Evolutionary conservation across 2,329 filamentous ascomycete genomes (phyloP).

Genomic region (Pseudonectria foliicola): DNA sequence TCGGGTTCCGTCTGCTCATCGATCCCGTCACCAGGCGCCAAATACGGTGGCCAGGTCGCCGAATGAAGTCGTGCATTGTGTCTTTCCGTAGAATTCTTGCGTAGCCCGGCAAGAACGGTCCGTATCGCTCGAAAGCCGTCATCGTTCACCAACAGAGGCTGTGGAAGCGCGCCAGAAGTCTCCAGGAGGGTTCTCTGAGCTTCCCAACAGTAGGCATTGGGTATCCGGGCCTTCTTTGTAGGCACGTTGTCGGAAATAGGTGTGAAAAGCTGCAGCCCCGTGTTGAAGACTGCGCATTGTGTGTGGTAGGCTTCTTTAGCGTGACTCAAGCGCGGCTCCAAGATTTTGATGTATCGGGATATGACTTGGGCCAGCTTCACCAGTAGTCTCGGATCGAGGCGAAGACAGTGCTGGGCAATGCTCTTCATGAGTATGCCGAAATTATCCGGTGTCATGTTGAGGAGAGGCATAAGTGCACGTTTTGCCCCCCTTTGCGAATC

Average conservation of each 20-base stretch:
- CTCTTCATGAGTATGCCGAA: conserved; percentile 19
- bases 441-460: conserved; percentile 13
- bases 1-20: conserved; percentile 46
- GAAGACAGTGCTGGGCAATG: conserved; percentile 24
- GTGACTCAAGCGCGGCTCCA: conserved; percentile 7
- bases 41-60: conserved; percentile 54
- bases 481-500: neutral
- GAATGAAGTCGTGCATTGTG: conserved; percentile 41
- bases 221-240: conserved; percentile 15
- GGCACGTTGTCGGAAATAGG: conserved; percentile 17
- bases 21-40: conserved; percentile 49
- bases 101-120: conserved; percentile 43
- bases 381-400: conserved; percentile 27
- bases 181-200: conserved; percentile 48
- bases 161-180: conserved; percentile 41
- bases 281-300: conserved; percentile 28
- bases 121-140: conserved; percentile 49
- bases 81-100: conserved; percentile 45
- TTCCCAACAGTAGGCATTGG: conserved; percentile 40
- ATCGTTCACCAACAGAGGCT: conserved; percentile 43
- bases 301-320: conserved; percentile 17
- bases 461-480: conserved; percentile 9
- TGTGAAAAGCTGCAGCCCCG: conserved; percentile 19
- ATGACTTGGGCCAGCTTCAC: conserved; percentile 23
- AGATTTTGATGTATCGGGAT: conserved; percentile 19